Percentiles rank a stretch among this genome's conserved stretches.
Conservation (phyloP, 2,329 filamentous ascomycete species). For the Fusarium guadeloupense region DNA sequence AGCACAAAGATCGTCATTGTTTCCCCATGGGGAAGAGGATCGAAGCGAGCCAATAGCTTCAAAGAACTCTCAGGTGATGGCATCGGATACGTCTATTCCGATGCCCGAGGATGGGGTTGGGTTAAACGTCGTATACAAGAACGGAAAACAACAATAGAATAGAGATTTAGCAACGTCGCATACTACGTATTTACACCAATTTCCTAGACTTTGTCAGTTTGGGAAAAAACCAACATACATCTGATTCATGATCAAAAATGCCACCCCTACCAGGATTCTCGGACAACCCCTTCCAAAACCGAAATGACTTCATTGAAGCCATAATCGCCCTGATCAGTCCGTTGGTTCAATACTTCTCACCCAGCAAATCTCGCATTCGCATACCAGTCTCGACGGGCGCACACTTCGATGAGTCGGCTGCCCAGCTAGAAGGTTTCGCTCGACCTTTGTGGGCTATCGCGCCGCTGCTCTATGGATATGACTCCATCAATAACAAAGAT, state of each 20-base stretch:
- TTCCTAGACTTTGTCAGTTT: too few species aligned
- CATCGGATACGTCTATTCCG: constrained; percentile 21
- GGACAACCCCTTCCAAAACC: constrained; percentile 50
- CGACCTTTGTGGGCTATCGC: constrained; percentile 51
- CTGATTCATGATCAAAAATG: constrained; percentile 40
- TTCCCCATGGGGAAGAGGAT: constrained; percentile 11
- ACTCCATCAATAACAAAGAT: constrained; percentile 40
- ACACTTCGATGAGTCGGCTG: constrained; percentile 56
- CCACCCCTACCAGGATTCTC: constrained; percentile 52
- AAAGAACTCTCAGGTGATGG: not conserved
- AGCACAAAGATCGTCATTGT: not conserved
- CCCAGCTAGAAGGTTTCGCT: constrained; percentile 57
- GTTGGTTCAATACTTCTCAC: constrained; percentile 47
- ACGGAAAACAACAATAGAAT: too few species aligned
- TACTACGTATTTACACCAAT: too few species aligned
- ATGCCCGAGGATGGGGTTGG: constrained; percentile 19
- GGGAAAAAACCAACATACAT: too few species aligned
- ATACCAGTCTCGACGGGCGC: constrained; percentile 51
- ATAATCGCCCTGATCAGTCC: constrained; percentile 48
- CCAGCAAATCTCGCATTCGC: constrained; percentile 48
- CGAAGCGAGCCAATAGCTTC: constrained; percentile 27
- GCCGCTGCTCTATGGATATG: constrained; percentile 51
- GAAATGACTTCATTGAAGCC: constrained; percentile 49
- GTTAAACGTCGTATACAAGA: not conserved
- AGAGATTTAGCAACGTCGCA: too few species aligned